These are phyloP conservation scores for Sarocladium oryzae DNA, from an alignment of 2,329 filamentous ascomycete genomes.

Conservation along the genomic window DNA sequence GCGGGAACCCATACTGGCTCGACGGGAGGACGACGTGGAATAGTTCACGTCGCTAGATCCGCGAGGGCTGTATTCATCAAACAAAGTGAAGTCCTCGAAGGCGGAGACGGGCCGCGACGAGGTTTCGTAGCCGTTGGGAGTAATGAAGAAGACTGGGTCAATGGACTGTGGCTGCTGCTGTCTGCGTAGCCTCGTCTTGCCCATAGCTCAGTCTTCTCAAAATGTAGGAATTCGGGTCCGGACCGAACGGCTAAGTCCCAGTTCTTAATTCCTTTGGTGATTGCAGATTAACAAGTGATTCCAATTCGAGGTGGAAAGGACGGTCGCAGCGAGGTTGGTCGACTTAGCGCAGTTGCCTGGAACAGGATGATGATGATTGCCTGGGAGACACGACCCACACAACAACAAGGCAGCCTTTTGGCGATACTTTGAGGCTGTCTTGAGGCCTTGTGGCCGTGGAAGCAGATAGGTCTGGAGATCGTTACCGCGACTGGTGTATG, in stretches of 20 bases:
- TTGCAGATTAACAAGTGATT: no score
- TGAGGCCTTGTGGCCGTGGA: not conserved
- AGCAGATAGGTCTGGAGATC: not conserved
- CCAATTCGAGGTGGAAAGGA: no score
- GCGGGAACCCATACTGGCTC: conserved; percentile 23
- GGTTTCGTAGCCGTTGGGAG: conserved; percentile 33
- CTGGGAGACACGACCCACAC: conserved; percentile 4
- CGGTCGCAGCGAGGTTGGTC: no score
- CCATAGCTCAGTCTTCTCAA: conserved; percentile 29
- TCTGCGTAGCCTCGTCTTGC: conserved; percentile 38
- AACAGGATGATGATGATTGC: not conserved
- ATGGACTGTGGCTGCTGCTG: conserved; percentile 13
- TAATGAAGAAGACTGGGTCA: conserved; percentile 25
- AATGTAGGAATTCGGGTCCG: not conserved
- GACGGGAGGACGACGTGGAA: conserved; percentile 32
- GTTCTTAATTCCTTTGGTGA: no score
- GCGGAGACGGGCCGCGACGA: conserved; percentile 39
- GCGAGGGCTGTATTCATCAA: conserved; percentile 33
- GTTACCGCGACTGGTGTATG: not conserved
- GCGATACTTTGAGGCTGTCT: not conserved
- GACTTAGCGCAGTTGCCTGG: no score
- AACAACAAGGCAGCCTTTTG: not conserved
- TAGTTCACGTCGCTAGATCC: conserved; percentile 42
- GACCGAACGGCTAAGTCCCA: not conserved
- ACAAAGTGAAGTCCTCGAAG: conserved; percentile 40